Conservation (phyloP, 768 basidiomycete species). For the Termitomyces sp. region DNA sequence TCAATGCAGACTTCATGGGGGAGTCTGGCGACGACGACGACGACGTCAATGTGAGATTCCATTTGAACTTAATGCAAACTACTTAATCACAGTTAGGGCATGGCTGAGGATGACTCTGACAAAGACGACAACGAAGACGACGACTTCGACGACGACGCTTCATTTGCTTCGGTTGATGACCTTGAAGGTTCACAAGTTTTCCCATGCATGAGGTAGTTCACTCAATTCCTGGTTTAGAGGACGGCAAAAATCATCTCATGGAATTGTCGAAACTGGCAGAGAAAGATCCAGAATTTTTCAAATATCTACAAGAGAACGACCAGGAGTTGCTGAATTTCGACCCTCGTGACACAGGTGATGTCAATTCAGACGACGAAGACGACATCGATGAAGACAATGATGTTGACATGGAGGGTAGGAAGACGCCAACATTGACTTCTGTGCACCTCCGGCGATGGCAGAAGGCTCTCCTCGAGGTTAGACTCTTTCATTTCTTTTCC, state of each 20-base stretch:
- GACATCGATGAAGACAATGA: conserved; percentile 41
- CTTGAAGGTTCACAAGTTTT: conserved; percentile 47
- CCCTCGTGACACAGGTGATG: conserved; percentile 30
- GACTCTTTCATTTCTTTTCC: background rate
- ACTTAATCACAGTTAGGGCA: conserved; percentile 14
- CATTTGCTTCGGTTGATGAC: conserved; percentile 76
- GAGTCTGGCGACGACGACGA: conserved; percentile 43
- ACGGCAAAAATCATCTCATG: conserved; percentile 67
- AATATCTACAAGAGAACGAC: conserved; percentile 96
- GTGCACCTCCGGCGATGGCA: conserved; percentile 80
- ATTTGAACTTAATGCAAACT: background rate
- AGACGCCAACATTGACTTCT: conserved; percentile 57
- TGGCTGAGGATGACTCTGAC: conserved; percentile 22
- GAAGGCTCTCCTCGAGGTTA: conserved; percentile 77
- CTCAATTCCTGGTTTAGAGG: conserved; percentile 35
- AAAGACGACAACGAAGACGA: conserved; percentile 27
- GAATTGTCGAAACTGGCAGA: conserved; percentile 87
- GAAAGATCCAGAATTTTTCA: conserved; percentile 99
- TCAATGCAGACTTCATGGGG: conserved; percentile 70
- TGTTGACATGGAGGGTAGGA: conserved; percentile 41
- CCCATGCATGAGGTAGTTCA: background rate
- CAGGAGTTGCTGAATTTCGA: conserved; percentile 83
- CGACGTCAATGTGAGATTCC: conserved; percentile 17
- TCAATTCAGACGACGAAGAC: conserved; percentile 39
- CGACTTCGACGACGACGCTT: conserved; percentile 48